Percentiles rank a stretch among this genome's conserved stretches.
phyloP scores from a whole-genome alignment of 192 early-diverging fungal species.

The Backusella circina region DNA sequence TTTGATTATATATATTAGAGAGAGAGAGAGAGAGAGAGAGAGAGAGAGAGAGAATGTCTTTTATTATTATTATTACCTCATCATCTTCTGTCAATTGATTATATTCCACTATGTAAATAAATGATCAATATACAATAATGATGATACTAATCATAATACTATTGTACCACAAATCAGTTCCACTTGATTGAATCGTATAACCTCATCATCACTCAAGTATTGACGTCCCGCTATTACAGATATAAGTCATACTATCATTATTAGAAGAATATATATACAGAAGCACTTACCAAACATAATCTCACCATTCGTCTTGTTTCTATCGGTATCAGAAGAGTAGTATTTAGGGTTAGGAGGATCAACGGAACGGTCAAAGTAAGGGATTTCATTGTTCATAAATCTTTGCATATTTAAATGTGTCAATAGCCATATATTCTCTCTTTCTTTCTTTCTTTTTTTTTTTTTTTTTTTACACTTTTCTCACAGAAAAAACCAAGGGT shows the following conservation, averaged over 20 bases:
- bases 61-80: background rate
- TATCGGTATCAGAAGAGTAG: background rate
- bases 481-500: background rate
- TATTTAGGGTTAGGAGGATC: background rate
- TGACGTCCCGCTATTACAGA: background rate
- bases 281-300: background rate
- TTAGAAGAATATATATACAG: background rate
- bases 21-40: too few relatives aligned
- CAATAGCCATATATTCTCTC: background rate
- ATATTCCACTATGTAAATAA: background rate
- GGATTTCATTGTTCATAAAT: background rate
- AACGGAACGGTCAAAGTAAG: background rate
- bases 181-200: background rate
- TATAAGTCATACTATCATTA: background rate
- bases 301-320: background rate
- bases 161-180: background rate
- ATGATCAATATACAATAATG: background rate
- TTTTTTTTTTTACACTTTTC: background rate
- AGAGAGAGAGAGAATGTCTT: too few relatives aligned
- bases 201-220: background rate
- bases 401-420: background rate
- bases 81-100: background rate
- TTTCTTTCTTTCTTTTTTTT: background rate
- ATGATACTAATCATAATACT: background rate
- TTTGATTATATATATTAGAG: background rate